phyloP scores from a whole-genome alignment of 2,329 filamentous ascomycete species.

The Zymoseptoria tritici region DNA sequence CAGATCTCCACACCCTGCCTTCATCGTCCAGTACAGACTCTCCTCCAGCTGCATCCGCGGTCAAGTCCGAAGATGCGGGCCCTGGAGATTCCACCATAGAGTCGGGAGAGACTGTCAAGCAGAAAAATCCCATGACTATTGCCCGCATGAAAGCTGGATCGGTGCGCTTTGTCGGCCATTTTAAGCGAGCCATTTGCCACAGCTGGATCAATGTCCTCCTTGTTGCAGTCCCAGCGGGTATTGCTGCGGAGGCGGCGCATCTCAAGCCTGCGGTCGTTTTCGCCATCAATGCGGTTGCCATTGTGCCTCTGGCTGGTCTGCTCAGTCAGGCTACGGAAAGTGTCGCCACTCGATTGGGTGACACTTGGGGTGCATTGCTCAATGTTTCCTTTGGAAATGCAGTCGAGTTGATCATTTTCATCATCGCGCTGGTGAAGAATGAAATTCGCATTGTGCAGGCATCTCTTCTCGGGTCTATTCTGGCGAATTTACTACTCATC shows the following conservation, averaged over 20 bases:
- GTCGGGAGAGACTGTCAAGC: conserved; percentile 20
- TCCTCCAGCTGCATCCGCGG: conserved; percentile 33
- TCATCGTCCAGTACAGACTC: conserved; percentile 17
- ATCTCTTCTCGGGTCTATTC: conserved; percentile 78
- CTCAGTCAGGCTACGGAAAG: conserved; percentile 44
- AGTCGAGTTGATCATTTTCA: conserved; percentile 50
- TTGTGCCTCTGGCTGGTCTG: conserved; percentile 44
- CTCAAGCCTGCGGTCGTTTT: conserved; percentile 41
- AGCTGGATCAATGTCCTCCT: conserved; percentile 73
- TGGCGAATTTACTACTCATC: conserved; percentile 81
- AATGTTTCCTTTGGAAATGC: conserved; percentile 49
- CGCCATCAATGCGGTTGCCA: conserved; percentile 46
- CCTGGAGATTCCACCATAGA: conserved; percentile 48
- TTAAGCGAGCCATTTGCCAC: conserved; percentile 55
- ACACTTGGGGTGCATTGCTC: conserved; percentile 43
- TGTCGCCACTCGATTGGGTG: conserved; percentile 41
- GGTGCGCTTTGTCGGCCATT: conserved; percentile 47
- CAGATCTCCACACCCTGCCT: conserved; percentile 17
- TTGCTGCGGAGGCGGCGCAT: conserved; percentile 48
- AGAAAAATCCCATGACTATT: conserved; percentile 38
- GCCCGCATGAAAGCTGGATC: conserved; percentile 45
- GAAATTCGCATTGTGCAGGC: conserved; percentile 90
- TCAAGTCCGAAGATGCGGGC: conserved; percentile 45
- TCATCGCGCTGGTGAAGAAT: conserved; percentile 70
- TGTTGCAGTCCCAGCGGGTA: conserved; percentile 71